phyloP scores from a whole-genome alignment of 306 rosid genomes.

The cucumber (Cucumis sativus) region DNA sequence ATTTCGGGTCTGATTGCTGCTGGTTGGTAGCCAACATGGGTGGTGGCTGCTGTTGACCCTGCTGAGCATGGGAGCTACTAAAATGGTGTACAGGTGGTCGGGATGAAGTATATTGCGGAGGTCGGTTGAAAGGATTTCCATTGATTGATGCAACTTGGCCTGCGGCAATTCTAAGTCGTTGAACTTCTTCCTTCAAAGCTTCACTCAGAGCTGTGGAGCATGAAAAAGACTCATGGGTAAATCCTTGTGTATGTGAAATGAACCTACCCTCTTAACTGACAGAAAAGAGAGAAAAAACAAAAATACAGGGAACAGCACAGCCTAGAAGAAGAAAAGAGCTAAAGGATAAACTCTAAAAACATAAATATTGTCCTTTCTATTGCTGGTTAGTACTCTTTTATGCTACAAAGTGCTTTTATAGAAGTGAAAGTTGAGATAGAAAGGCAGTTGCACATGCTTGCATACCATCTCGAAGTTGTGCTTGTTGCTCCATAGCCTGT shows the following conservation, averaged over 20 bases:
- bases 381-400: background rate
- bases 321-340: background rate
- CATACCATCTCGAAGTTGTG: constrained; percentile 82
- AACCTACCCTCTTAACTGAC: background rate
- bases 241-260: background rate
- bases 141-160: constrained; percentile 27
- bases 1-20: constrained; percentile 21
- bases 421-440: background rate
- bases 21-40: constrained; percentile 28
- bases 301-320: background rate
- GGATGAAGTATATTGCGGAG: constrained; percentile 47
- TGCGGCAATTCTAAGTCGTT: constrained; percentile 61
- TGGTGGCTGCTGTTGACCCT: constrained; percentile 37
- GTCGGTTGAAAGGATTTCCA: constrained; percentile 19
- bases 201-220: constrained; percentile 49
- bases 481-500: constrained; percentile 81
- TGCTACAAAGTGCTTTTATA: background rate
- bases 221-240: background rate
- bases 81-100: constrained; percentile 41
- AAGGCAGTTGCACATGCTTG: background rate
- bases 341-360: background rate
- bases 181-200: constrained; percentile 67
- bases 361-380: background rate
- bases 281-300: background rate
- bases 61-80: constrained; percentile 33